These are phyloP conservation scores for Heterobasidion irregulare DNA, from an alignment of 1,284 basidiomycete species.

Conservation along the genomic window DNA sequence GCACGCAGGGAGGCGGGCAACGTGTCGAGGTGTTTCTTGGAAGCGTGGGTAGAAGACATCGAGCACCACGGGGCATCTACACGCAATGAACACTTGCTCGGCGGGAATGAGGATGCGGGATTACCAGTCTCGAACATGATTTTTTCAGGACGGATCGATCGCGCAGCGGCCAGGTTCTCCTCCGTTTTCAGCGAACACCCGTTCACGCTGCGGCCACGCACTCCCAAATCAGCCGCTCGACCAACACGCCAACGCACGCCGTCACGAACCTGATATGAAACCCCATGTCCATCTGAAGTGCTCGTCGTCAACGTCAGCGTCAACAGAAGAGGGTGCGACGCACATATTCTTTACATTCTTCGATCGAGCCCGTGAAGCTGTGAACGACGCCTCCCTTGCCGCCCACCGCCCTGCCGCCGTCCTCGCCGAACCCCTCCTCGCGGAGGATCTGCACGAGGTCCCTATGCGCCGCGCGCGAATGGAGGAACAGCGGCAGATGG, in stretches of 20 bases:
- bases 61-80: slow-evolving; percentile 83
- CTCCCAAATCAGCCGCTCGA: slow-evolving; percentile 7
- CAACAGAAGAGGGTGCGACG: slow-evolving; percentile 15
- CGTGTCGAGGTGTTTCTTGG: slow-evolving; percentile 44
- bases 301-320: background rate
- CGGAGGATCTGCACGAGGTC: slow-evolving; percentile 67
- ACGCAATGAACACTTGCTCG: background rate
- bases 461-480: slow-evolving; percentile 69
- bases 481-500: slow-evolving; percentile 77
- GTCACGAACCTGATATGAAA: slow-evolving; percentile 48
- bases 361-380: slow-evolving; percentile 71
- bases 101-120: slow-evolving; percentile 8
- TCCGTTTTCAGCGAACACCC: slow-evolving; percentile 82
- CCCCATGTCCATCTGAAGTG: slow-evolving; percentile 55
- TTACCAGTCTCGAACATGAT: slow-evolving; percentile 79
- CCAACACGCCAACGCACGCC: background rate
- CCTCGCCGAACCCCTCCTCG: slow-evolving; percentile 55
- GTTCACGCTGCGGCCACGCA: slow-evolving; percentile 45
- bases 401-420: slow-evolving; percentile 47
- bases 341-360: slow-evolving; percentile 68
- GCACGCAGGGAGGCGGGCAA: slow-evolving; percentile 41
- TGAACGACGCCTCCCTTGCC: slow-evolving; percentile 77
- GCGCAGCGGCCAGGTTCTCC: slow-evolving; percentile 58
- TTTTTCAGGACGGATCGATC: slow-evolving; percentile 52
- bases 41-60: slow-evolving; percentile 72